Percentiles rank a stretch among this genome's conserved stretches.
These are phyloP conservation scores for Kluyveromyces aestuarii DNA, from an alignment of 805 yeast species.

Conservation along the genomic window DNA sequence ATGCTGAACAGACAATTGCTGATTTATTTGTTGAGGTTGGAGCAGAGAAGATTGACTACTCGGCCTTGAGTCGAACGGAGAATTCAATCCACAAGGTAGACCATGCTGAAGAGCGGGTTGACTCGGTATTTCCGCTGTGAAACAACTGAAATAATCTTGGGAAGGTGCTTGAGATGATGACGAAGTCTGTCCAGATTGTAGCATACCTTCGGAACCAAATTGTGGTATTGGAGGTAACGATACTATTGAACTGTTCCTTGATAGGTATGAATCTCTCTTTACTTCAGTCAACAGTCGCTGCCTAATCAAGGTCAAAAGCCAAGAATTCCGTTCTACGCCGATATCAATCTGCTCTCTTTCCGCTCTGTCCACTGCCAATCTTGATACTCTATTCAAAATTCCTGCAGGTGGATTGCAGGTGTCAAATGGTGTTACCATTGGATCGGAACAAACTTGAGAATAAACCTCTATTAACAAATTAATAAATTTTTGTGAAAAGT, in stretches of 20 bases:
- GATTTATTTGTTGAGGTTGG: slow-evolving; percentile 1
- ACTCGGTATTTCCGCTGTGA: not conserved
- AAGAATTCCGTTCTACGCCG: slow-evolving; percentile 31
- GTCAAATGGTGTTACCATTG: slow-evolving; percentile 61
- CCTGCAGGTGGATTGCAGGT: slow-evolving; percentile 60
- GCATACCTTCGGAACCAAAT: slow-evolving; percentile 1
- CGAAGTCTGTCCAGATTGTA: not conserved
- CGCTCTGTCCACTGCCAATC: slow-evolving; percentile 38
- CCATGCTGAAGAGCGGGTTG: not conserved
- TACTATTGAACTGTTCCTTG: slow-evolving; percentile 21
- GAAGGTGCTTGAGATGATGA: slow-evolving; percentile 1
- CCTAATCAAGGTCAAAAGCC: slow-evolving; percentile 32
- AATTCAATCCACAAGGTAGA: not conserved
- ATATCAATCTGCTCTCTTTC: slow-evolving; percentile 26
- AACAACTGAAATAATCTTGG: slow-evolving; percentile 1
- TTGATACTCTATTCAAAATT: slow-evolving; percentile 49
- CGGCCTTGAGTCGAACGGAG: slow-evolving; percentile 1
- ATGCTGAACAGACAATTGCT: slow-evolving; percentile 5
- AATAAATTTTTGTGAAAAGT: slow-evolving; percentile 34
- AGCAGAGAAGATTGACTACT: not conserved
- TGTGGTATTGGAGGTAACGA: slow-evolving; percentile 17
- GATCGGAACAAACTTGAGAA: slow-evolving; percentile 42
- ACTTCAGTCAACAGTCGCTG: slow-evolving; percentile 29
- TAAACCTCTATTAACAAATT: slow-evolving; percentile 38
- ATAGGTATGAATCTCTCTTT: slow-evolving; percentile 19